Evolutionary conservation across 139 green algal genomes (phyloP), one percentile per base, ranked within the genome.

Genomic region (Closterium sp.): DNA sequence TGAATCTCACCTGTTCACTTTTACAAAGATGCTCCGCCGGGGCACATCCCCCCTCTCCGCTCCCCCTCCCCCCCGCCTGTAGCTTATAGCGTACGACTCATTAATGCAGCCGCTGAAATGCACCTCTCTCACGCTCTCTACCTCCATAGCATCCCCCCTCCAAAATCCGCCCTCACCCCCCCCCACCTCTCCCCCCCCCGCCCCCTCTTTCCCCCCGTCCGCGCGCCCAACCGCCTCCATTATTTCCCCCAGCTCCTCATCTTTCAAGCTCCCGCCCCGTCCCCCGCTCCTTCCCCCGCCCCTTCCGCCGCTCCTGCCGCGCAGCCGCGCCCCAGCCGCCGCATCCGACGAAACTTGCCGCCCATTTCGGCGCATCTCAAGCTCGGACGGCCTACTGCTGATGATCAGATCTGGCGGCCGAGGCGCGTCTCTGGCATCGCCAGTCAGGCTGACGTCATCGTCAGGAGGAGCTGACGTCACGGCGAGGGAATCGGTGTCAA

Each of bases 61-160:
- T 4, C 9, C 43, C 43, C 43, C 21, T 16, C 0, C 55, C 55
- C 55, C 55, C 55, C 55, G 55, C 55, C 55, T 76, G 55, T 76
- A 76, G 55, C 55, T 76, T 35, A 94, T 94, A 31, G 89, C 91
- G 28, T 94, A 94, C 5, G 91, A 93, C 84, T 94, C 91, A 35
- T 94, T 94, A 34, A 90, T 94, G 89, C 89, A 94, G 33, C 91
- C 91, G 43, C 89, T 93, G 1, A 94, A 94, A 85, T 94, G 91
- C 25, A 94, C 90, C 90, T 94, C 91, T 8, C 91, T 76, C 55
- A 76, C 55, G 23, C 55, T 16, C 55, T 76, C 55, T 19, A 76
- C 55, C 35, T 76, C 55, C 55, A n/a, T n/a, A n/a, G n/a, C n/a
- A n/a, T 19, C 55, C 55, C 4, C 0, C 12, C 55, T 19, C 55